Base-by-base conservation (phyloP, 441 rosid species). In the Euphorbia celastroides region DNA sequence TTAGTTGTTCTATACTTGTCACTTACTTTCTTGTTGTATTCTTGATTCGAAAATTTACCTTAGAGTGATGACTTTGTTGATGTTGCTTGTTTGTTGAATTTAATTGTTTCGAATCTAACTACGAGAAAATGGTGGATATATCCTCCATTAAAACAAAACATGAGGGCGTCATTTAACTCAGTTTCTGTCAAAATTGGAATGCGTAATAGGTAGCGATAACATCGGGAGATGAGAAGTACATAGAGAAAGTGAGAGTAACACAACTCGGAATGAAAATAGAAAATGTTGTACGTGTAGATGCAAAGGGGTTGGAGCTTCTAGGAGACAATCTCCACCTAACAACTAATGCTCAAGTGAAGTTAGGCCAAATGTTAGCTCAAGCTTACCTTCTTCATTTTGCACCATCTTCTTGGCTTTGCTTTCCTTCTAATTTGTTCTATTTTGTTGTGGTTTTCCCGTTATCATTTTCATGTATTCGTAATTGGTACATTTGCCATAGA, bases 241-340 rank as follows among this genome's bases (percentile, higher is more conserved):
- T 86, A 23, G 96, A 86, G 68, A 83, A 72, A 57, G 92, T 90
- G 41, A 84, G 97, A 65, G 86, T 86, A 79, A 92, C 93, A 6
- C 97, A 93, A 67, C 51, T 84, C 22, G 77, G 82, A 16, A 75
- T 88, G 22, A 75, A 81, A 23, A 66, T 93, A 0, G 79, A 79
- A 0, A 86, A 90, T 65, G 88, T 87, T 36, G 81, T 76, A 1
- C 81, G 89, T 44, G 92, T 90, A 1, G 97, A 93, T 78, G 97
- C 97, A 2, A 86, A 80, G 65, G 97, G 97, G 22, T 74, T 90
- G 82, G 66, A 74, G 1, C 78, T 92, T 20, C 75, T 83, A 69
- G 77, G 84, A 1, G 97, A 92, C 65, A 64, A 90, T 57, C 89
- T 92, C 66, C 93, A 92, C 74, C 80, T 90, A 13, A 84, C 93